Evolutionary conservation across 306 rosid species (phyloP), one percentile per base, ranked within the genome.

Genomic region (Cercis canadensis): DNA sequence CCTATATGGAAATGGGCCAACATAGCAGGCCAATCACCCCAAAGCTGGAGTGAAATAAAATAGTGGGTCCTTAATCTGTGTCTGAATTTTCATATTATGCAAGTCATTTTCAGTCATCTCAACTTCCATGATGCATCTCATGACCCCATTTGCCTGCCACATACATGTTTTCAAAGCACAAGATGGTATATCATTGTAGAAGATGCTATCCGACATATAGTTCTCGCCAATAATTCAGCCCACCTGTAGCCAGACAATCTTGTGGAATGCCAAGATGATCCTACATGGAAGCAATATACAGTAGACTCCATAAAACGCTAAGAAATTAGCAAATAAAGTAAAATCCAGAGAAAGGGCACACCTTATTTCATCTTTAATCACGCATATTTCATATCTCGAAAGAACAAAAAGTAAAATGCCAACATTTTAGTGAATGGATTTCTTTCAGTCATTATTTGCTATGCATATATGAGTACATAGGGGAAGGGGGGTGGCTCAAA

Each of bases 21-120:
- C 36, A 21, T 43, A 56, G 62, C 49, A 63, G 46, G 65, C 63
- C 64, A 46, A 59, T 64, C 57, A 74, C 32, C 29, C 29, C 5
- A 54, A 74, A 53, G 67, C 33, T 59, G 72, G 43, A 31, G 72
- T 65, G 46, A 57, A 37, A 69, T 41, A 65, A 70, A 70, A 75
- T 59, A 59, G 81, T 41, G 44, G 70, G 73, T 21, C 57, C 74
- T 63, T 56, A 14, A 62, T 59, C 56, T 51, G 18, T 63, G n/a
- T 31, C 71, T 46, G 32, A 74, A 73, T 39, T 46, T 56, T 52
- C 69, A 36, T 63, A 66, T 61, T 21, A 74, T 78, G 67, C 70
- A 53, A 74, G 78, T 82, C 83, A 36, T 56, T 44, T 74, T 74
- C 80, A 58, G 56, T 66, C 63, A 65, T 72, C 70, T 62, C 74